phyloP scores from a whole-genome alignment of 2,329 filamentous ascomycete species.

The Truncatella angustata region DNA sequence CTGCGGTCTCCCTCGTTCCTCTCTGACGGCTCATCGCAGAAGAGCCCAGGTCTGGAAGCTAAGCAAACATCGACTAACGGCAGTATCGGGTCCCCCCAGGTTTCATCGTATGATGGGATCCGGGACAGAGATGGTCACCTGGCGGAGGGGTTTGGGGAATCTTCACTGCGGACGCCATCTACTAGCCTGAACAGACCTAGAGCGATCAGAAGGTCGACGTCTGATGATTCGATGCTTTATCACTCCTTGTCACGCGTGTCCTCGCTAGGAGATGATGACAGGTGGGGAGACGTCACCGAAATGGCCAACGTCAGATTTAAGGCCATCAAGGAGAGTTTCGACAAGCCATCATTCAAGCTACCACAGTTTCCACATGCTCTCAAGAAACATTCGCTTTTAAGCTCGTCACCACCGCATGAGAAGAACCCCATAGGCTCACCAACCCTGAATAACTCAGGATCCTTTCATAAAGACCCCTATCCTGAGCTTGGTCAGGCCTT shows the following conservation, averaged over 20 bases:
- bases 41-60: slow-evolving; percentile 19
- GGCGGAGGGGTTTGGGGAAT: neutral
- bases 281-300: slow-evolving; percentile 76
- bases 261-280: slow-evolving; percentile 78
- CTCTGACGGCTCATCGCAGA: slow-evolving; percentile 30
- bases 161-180: slow-evolving; percentile 19
- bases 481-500: slow-evolving; percentile 53
- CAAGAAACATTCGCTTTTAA: slow-evolving; percentile 23
- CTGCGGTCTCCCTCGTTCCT: slow-evolving; percentile 37
- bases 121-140: neutral
- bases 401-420: slow-evolving; percentile 20
- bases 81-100: slow-evolving; percentile 16
- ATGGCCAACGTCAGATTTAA: slow-evolving; percentile 88
- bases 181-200: slow-evolving; percentile 26
- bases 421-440: slow-evolving; percentile 15
- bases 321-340: slow-evolving; percentile 85
- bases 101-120: neutral
- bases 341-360: slow-evolving; percentile 74
- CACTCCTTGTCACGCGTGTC: slow-evolving; percentile 75
- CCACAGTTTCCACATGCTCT: slow-evolving; percentile 57
- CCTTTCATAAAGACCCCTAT: slow-evolving; percentile 24
- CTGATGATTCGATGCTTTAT: slow-evolving; percentile 77
- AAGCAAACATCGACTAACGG: slow-evolving; percentile 18
- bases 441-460: slow-evolving; percentile 14
- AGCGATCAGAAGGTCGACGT: slow-evolving; percentile 59